Evolutionary conservation across 208 protist genomes (phyloP).

Genomic region (Leishmania major): DNA sequence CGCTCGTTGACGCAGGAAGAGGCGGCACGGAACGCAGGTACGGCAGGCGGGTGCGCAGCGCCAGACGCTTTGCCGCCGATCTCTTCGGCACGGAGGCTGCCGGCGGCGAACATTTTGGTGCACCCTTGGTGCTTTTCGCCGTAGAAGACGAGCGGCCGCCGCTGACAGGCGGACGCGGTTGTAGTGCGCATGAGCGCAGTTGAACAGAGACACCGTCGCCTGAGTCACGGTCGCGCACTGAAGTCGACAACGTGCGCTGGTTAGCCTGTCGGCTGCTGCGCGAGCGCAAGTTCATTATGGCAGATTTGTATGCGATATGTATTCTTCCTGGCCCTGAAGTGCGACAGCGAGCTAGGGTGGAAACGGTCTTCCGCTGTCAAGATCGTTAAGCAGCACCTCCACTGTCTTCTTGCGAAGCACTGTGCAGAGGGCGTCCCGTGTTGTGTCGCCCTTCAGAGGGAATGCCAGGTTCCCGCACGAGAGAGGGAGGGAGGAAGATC

Average conservation of each 20-base stretch:
- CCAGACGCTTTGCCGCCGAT: conserved; percentile 14
- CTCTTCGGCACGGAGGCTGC: conserved; percentile 13
- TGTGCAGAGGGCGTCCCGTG: neutral
- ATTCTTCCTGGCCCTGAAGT: neutral
- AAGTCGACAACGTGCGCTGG: conserved; percentile 4
- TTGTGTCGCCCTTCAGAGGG: neutral
- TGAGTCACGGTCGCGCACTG: conserved; percentile 5
- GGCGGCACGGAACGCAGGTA: conserved; percentile 19
- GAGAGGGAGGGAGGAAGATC: neutral
- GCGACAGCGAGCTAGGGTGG: neutral
- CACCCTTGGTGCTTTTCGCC: neutral
- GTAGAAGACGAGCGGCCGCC: neutral
- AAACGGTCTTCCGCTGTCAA: neutral
- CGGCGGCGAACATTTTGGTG: neutral
- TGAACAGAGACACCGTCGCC: neutral
- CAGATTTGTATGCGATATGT: neutral
- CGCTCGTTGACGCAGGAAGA: neutral
- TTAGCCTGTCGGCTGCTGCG: conserved; percentile 5
- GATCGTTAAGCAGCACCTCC: neutral
- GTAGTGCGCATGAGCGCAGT: neutral
- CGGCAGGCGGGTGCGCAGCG: conserved; percentile 29
- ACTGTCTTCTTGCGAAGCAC: neutral
- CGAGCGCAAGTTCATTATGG: conserved; percentile 10
- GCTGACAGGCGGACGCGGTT: neutral
- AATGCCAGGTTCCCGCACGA: neutral